Evolutionary conservation across 2,329 filamentous ascomycete genomes (phyloP).

Genomic region (Tolypocladium endophyticum): DNA sequence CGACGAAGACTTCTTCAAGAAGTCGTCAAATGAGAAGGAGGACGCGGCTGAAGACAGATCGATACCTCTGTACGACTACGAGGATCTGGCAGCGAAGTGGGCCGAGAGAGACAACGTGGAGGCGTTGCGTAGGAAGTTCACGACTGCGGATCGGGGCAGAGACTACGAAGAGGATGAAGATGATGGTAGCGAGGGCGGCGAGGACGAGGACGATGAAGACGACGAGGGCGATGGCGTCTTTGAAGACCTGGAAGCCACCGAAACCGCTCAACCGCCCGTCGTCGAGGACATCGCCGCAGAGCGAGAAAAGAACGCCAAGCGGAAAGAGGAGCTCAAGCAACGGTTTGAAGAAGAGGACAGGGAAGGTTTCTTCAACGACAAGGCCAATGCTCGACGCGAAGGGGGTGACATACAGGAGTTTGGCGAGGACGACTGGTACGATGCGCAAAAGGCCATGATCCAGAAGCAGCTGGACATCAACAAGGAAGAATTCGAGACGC

Average conservation of each 20-base stretch:
- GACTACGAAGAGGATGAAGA: slow-evolving; percentile 27
- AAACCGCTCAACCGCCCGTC: slow-evolving; percentile 28
- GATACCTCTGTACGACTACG: slow-evolving; percentile 71
- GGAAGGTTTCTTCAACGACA: slow-evolving; percentile 91
- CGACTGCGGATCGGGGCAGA: slow-evolving; percentile 48
- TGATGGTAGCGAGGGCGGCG: slow-evolving; percentile 43
- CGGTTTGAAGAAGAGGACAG: slow-evolving; percentile 96
- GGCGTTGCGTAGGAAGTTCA: slow-evolving; percentile 63
- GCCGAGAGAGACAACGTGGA: slow-evolving; percentile 68
- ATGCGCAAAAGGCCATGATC: slow-evolving; percentile 85
- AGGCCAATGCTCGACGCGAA: slow-evolving; percentile 63
- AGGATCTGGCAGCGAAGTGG: slow-evolving; percentile 77
- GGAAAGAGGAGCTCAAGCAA: slow-evolving; percentile 89
- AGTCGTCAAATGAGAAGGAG: slow-evolving; percentile 52
- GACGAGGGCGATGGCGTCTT: slow-evolving; percentile 73
- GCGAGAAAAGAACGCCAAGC: slow-evolving; percentile 77
- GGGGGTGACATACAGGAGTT: slow-evolving; percentile 66
- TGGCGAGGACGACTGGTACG: slow-evolving; percentile 98
- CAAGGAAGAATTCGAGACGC: slow-evolving; percentile 77
- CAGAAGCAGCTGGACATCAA: slow-evolving; percentile 98
- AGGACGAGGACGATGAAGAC: slow-evolving; percentile 42
- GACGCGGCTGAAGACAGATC: slow-evolving; percentile 69
- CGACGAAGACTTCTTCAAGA: slow-evolving; percentile 56
- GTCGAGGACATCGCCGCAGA: slow-evolving; percentile 66
- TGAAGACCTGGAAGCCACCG: slow-evolving; percentile 60